Evolutionary conservation across 2,329 filamentous ascomycete genomes (phyloP), one percentile per base, ranked within the genome.

Genomic region (Curvularia verruculosa): DNA sequence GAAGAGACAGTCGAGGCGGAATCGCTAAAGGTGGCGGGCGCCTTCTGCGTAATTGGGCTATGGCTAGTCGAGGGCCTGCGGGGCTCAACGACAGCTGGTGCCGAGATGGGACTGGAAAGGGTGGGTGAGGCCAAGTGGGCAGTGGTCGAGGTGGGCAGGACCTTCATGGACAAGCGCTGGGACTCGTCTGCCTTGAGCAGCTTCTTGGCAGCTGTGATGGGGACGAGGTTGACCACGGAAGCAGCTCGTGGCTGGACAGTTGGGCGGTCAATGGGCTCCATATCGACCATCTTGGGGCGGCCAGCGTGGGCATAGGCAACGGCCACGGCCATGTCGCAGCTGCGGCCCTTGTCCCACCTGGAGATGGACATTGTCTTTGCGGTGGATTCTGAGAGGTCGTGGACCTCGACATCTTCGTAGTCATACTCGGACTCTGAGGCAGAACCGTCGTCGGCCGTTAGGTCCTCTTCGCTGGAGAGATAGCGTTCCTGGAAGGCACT

Each of bases 391-490:
- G 67, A 64, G n/a, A 59, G 46, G 29, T 77, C 72, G 45, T 73
- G 67, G 41, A 72, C 66, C 21, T 69, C 69, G 3, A 60, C 72
- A 15, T 68, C 64, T 44, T 72, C 74, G 48, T 70, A 73, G 61
- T 74, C 71, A 54, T 68, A 69, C 41, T 61, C 59, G 2, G 62
- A 67, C 12, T 70, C 71, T 0, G 67, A 70, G 5, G 34, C 47
- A 1, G 41, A 70, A 47, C 63, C 69, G 45, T 74, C 66, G 52
- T 74, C 74, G 58, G 71, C 70, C 9, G 75, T 73, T 10, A 77
- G 67, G 54, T 75, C 73, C 52, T 77, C 75, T 49, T 77, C 75
- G 49, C 73, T 75, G 5, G 74, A 76, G 37, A 77, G 68, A 56
- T 77, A 77, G 19, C 72, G 68, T 40, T 77, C 69, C 51, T 77